Conservation (phyloP, 2,329 filamentous ascomycete genomes). For the Cercospora sp. region DNA sequence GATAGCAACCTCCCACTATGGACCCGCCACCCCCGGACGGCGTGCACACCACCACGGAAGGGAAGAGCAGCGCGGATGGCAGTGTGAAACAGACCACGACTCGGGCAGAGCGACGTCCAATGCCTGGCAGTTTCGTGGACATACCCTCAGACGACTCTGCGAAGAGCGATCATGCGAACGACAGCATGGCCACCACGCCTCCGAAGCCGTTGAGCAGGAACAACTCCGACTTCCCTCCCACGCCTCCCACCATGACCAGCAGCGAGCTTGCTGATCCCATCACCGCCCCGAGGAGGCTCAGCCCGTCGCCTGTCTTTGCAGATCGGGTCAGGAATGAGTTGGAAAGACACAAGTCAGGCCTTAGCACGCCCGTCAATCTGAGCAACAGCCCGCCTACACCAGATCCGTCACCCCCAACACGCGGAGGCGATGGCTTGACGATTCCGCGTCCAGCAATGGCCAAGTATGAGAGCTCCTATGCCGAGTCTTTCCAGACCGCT, state of each 20-base stretch:
- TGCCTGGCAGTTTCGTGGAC: conserved; percentile 14
- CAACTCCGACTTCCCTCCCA: conserved; percentile 46
- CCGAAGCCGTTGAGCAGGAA: conserved; percentile 12
- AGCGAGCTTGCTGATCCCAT: conserved; percentile 34
- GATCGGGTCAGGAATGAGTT: conserved; percentile 44
- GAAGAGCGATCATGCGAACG: conserved; percentile 11
- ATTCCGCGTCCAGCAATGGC: conserved; percentile 27
- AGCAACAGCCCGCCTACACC: conserved; percentile 39
- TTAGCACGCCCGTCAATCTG: conserved; percentile 46
- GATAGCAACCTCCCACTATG: conserved; percentile 12
- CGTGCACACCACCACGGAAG: not conserved
- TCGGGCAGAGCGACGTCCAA: conserved; percentile 5
- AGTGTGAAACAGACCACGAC: conserved; percentile 11
- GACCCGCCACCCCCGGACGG: conserved; percentile 11
- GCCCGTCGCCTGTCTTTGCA: conserved; percentile 45
- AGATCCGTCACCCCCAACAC: conserved; percentile 38
- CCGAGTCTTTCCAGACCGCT: conserved; percentile 51
- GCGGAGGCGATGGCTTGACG: conserved; percentile 17
- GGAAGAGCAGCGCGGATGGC: not conserved
- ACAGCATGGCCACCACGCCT: conserved; percentile 22
- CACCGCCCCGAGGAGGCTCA: conserved; percentile 35
- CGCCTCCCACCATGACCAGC: conserved; percentile 44
- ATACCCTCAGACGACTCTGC: conserved; percentile 15
- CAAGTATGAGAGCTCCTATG: conserved; percentile 43
- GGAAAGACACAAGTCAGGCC: conserved; percentile 41